Conservation (phyloP, 306 rosid species). For the Corylus heterophylla region DNA sequence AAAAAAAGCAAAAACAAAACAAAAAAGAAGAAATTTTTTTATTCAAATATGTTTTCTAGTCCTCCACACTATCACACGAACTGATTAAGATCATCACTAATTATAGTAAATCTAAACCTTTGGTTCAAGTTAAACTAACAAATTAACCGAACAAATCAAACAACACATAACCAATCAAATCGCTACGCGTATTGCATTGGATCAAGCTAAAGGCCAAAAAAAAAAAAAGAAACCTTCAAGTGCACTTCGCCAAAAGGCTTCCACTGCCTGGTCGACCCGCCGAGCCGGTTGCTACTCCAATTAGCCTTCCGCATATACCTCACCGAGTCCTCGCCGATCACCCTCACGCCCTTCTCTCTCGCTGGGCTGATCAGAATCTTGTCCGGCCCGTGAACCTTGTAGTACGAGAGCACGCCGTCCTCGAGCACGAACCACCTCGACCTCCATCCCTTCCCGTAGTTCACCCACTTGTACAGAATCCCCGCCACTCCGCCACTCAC, state of each 20-base stretch:
- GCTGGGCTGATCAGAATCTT: slow-evolving; percentile 85
- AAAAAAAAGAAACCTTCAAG: slow-evolving; percentile 64
- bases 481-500: slow-evolving; percentile 72
- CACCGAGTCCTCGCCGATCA: slow-evolving; percentile 85
- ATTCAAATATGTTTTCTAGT: neutral
- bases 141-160: neutral
- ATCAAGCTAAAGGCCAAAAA: neutral
- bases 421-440: slow-evolving; percentile 93
- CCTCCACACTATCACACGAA: neutral
- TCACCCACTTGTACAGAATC: slow-evolving; percentile 95
- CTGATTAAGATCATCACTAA: neutral
- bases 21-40: no score
- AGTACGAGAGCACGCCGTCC: slow-evolving; percentile 96
- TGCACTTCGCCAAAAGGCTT: slow-evolving; percentile 96
- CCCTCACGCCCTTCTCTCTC: slow-evolving; percentile 68
- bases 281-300: slow-evolving; percentile 61
- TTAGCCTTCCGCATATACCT: slow-evolving; percentile 73
- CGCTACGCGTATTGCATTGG: neutral
- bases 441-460: slow-evolving; percentile 98
- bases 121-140: neutral
- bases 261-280: slow-evolving; percentile 52
- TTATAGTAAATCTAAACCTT: neutral
- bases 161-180: neutral
- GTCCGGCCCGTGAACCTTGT: slow-evolving; percentile 97
- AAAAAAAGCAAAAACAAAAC: no score